Base-by-base conservation (phyloP, 108 stramenopile genomes). In the Seminavis robusta region DNA sequence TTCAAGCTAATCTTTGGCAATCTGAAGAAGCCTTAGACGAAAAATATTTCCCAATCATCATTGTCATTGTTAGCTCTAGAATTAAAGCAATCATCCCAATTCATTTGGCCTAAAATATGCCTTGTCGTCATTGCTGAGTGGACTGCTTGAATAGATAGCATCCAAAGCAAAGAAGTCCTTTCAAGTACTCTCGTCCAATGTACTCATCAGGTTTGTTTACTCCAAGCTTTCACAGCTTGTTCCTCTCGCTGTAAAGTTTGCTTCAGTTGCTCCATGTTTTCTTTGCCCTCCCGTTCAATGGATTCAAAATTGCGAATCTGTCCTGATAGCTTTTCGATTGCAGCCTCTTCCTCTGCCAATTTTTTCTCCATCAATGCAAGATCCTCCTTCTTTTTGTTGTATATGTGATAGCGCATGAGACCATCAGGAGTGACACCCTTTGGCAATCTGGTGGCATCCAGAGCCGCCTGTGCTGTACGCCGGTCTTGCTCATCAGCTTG, bases 1-100 rank as follows among this genome's bases (percentile, higher is more conserved):
- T 86, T 90, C 39, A 82, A 84, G 42, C 45, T 79, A 17, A 59
- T 89, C 20, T 89, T 89, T 56, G 67, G 74, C 41, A 51, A 57
- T 9, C 62, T n/a, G n/a, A 52, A 43, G 33, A 30, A 31, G 29
- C 9, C 9, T 10, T 31, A 45, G 11, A 17, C 10, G 16, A 10
- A 19, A 10, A 45, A 8, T 37, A 9, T 9, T 37, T 37, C 13
- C 13, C 10, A 37, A 13, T 37, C 13, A 9, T 13, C 9, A 37
- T 37, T 37, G 13, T 9, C 13, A 37, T 13, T 37, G 9, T 11
- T 13, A 11, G 13, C 36, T 9, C 13, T 11, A 9, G 36, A 37
- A 11, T 13, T 11, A 9, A 9, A 11, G 36, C 13, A 37, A 37
- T 46, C 17, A 9, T 19, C 8, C 19, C 17, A n/a, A n/a, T n/a